These are phyloP conservation scores for Paracoccidioides lutzii DNA, from an alignment of 2,329 filamentous ascomycete genomes.

Conservation along the genomic window DNA sequence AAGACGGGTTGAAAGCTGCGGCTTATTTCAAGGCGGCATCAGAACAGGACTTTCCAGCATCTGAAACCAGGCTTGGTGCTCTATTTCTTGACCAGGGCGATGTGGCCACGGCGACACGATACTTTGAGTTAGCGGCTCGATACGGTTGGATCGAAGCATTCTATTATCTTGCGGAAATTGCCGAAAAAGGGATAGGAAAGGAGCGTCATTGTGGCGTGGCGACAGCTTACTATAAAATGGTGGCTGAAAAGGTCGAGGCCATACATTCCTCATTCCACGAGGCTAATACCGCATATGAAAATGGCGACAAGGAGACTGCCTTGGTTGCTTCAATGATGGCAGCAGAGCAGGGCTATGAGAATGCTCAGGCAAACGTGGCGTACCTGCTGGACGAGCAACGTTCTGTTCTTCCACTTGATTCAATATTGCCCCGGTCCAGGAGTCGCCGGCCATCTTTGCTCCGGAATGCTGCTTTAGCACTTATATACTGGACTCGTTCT, in stretches of 20 bases:
- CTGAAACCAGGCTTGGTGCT: slow-evolving; percentile 70
- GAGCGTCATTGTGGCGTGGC: slow-evolving; percentile 68
- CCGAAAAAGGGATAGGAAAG: slow-evolving; percentile 63
- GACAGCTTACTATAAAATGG: slow-evolving; percentile 68
- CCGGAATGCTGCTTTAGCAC: slow-evolving; percentile 52
- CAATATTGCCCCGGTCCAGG: slow-evolving; percentile 37
- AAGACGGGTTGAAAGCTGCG: slow-evolving; percentile 59
- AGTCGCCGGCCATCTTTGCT: slow-evolving; percentile 35
- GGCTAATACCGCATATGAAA: slow-evolving; percentile 69
- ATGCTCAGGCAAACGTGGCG: slow-evolving; percentile 78
- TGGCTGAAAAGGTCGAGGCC: slow-evolving; percentile 59
- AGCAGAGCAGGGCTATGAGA: slow-evolving; percentile 84
- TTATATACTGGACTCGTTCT: slow-evolving; percentile 91
- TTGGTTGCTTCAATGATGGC: slow-evolving; percentile 74
- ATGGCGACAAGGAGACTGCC: slow-evolving; percentile 66
- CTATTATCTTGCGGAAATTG: slow-evolving; percentile 85
- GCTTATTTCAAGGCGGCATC: slow-evolving; percentile 66
- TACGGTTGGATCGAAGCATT: slow-evolving; percentile 78
- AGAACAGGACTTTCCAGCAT: slow-evolving; percentile 65
- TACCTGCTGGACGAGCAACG: slow-evolving; percentile 67
- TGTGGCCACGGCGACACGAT: slow-evolving; percentile 62
- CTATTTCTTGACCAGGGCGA: slow-evolving; percentile 84
- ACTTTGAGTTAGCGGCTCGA: slow-evolving; percentile 74
- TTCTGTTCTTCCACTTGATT: slow-evolving; percentile 46
- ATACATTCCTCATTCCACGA: slow-evolving; percentile 68